Conservation (phyloP, 2,329 filamentous ascomycete genomes). For the Xylaria sp. region DNA sequence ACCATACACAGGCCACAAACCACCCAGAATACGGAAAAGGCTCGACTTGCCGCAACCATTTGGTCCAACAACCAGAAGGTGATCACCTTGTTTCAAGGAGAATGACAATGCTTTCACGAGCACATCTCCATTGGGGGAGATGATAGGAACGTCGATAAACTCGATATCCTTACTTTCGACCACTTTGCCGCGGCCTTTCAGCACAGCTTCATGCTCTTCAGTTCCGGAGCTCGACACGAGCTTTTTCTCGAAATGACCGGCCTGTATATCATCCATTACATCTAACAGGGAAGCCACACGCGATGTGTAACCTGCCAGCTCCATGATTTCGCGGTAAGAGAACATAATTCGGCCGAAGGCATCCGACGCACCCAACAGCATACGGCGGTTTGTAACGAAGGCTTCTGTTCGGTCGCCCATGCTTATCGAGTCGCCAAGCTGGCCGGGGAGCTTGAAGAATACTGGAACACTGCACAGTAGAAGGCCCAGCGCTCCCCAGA, state of each 20-base stretch:
- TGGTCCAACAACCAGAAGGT: conserved; percentile 92
- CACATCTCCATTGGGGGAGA: conserved; percentile 95
- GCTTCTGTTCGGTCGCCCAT: conserved; percentile 79
- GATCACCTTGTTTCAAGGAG: conserved; percentile 84
- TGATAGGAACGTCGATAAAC: conserved; percentile 77
- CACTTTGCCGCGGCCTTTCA: conserved; percentile 83
- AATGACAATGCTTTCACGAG: conserved; percentile 89
- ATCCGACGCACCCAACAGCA: conserved; percentile 93
- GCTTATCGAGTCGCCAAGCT: conserved; percentile 62
- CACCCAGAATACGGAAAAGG: conserved; percentile 94
- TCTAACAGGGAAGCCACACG: conserved; percentile 89
- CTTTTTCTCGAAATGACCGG: conserved; percentile 94
- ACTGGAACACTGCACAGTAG: conserved; percentile 94
- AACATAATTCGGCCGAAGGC: conserved; percentile 97
- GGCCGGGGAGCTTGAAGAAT: conserved; percentile 90
- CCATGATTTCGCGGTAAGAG: conserved; percentile 96
- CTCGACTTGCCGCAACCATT: conserved; percentile 98
- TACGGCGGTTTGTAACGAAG: conserved; percentile 93
- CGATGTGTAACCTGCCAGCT: conserved; percentile 94
- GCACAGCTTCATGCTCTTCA: conserved; percentile 82
- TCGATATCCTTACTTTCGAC: conserved; percentile 72
- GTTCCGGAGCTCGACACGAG: conserved; percentile 89
- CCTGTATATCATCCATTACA: conserved; percentile 92
- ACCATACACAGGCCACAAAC: conserved; percentile 97
- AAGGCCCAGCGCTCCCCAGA: conserved; percentile 94